Base-by-base conservation (phyloP, 129 eudicot species). In the Centella asiatica region DNA sequence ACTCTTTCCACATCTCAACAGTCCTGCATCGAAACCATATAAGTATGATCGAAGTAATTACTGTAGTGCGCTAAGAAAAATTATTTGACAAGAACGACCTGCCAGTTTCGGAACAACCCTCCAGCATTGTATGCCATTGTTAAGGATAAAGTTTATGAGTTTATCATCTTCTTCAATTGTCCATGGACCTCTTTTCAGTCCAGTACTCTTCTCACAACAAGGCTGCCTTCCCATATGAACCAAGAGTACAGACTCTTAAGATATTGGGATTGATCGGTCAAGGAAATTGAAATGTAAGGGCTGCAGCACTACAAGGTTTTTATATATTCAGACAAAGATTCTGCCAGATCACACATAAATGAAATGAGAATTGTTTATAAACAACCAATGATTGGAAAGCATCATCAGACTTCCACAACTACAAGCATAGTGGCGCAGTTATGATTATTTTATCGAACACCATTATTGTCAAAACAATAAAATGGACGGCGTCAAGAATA, bases 171-270 rank as follows among this genome's bases (percentile, higher is more conserved):
- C 97, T 52, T 89, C 97, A 42, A 76, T 59, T 2, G 92, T 89
- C 97, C 97, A 89, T 47, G 95, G 95, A 20, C 97, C 97, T 67
- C 87, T 77, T 71, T 85, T 85, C 46, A 89, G 55, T 64, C 92
- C 97, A 27, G n/a, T n/a, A n/a, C 73, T 79, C 65, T 83, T 89
- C 51, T 85, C 95, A 59, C 86, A 85, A 68, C 92, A 89, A 62
- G 97, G 92, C 60, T 80, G 83, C 62, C 97, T 78, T 71, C 95
- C 95, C 97, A 89, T 89, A 56, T 60, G 53, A n/a, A n/a, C n/a
- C n/a, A n/a, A n/a, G n/a, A n/a, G n/a, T n/a, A n/a, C n/a, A n/a
- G n/a, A n/a, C n/a, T n/a, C n/a, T n/a, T n/a, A n/a, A n/a, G n/a
- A n/a, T n/a, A n/a, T n/a, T n/a, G n/a, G n/a, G n/a, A n/a, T n/a